phyloP scores from a whole-genome alignment of 768 basidiomycete species.

The Lanmaoa rubissima region DNA sequence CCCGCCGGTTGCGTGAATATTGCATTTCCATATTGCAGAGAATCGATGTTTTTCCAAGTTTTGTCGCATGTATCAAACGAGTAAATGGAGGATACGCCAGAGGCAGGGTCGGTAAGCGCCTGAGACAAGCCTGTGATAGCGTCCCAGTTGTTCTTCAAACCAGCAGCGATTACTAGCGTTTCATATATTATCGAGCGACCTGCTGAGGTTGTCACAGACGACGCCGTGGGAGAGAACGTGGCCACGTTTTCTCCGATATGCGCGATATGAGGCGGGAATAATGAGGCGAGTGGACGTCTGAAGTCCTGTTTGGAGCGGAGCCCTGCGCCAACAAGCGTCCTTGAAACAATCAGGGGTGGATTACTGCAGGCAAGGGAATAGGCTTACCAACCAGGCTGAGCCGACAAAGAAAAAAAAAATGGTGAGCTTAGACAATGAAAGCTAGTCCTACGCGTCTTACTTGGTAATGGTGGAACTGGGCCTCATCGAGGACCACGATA shows the following conservation, averaged over 20 bases:
- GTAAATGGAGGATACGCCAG: conserved; percentile 91
- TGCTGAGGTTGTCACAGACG: conserved; percentile 67
- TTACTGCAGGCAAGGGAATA: not conserved
- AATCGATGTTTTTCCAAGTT: conserved; percentile 79
- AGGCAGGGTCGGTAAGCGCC: conserved; percentile 73
- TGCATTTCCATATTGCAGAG: conserved; percentile 73
- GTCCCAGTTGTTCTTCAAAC: conserved; percentile 84
- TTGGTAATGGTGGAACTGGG: conserved; percentile 84
- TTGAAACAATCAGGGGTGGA: conserved; percentile 28
- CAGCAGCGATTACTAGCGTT: conserved; percentile 82
- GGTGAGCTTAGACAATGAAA: conserved; percentile 3
- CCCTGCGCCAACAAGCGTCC: conserved; percentile 94
- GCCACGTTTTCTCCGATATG: conserved; percentile 71
- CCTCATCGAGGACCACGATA: conserved; percentile 81
- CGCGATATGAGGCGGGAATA: conserved; percentile 74
- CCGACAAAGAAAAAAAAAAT: not conserved
- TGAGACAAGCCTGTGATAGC: conserved; percentile 67
- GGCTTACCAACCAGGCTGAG: conserved; percentile 84
- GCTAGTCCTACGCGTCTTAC: conserved; percentile 34
- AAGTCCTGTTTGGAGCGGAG: conserved; percentile 69
- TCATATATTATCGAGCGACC: conserved; percentile 80
- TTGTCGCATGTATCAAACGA: conserved; percentile 89
- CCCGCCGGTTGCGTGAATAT: conserved; percentile 96
- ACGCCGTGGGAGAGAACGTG: conserved; percentile 71
- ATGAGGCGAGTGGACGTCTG: conserved; percentile 58